Conservation (phyloP, 1,139 yeast genomes). For the Pichia sp. region DNA sequence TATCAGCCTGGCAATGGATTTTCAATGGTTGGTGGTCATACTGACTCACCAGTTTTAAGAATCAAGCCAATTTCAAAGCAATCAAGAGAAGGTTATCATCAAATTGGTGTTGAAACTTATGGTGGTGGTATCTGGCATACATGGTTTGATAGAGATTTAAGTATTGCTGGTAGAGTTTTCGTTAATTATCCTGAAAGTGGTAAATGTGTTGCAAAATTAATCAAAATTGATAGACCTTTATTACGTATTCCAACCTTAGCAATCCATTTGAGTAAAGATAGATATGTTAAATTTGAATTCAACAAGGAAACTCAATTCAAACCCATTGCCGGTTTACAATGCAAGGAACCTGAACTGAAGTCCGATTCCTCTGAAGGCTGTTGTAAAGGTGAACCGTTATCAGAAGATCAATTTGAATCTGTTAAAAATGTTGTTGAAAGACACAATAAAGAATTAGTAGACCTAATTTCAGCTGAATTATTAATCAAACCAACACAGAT, state of each 20-base stretch:
- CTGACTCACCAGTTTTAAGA: conserved; percentile 89
- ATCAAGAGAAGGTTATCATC: conserved; percentile 68
- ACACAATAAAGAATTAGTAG: conserved; percentile 67
- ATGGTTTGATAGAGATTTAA: conserved; percentile 90
- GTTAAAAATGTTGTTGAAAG: conserved; percentile 61
- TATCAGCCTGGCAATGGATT: conserved; percentile 80
- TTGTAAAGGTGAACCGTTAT: conserved; percentile 41
- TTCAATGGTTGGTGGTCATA: conserved; percentile 88
- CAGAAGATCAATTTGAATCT: conserved; percentile 56
- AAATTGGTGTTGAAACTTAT: conserved; percentile 88
- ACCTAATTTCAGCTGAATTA: conserved; percentile 61
- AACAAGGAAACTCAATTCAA: conserved; percentile 80
- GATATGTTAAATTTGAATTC: conserved; percentile 73
- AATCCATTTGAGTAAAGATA: conserved; percentile 79
- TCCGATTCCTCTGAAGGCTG: conserved; percentile 23
- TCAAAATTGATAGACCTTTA: conserved; percentile 77
- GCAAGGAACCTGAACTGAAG: not conserved
- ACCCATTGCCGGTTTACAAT: conserved; percentile 76
- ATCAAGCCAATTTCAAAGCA: conserved; percentile 85
- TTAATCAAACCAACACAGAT: conserved; percentile 46
- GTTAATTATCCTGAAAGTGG: conserved; percentile 46
- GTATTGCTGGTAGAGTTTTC: conserved; percentile 88
- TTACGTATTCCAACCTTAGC: conserved; percentile 88
- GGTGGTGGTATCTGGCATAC: conserved; percentile 94
- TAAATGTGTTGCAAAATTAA: conserved; percentile 54